These are phyloP conservation scores for Phytophthora cajani DNA, from an alignment of 352 stramenopile species.

Conservation along the genomic window DNA sequence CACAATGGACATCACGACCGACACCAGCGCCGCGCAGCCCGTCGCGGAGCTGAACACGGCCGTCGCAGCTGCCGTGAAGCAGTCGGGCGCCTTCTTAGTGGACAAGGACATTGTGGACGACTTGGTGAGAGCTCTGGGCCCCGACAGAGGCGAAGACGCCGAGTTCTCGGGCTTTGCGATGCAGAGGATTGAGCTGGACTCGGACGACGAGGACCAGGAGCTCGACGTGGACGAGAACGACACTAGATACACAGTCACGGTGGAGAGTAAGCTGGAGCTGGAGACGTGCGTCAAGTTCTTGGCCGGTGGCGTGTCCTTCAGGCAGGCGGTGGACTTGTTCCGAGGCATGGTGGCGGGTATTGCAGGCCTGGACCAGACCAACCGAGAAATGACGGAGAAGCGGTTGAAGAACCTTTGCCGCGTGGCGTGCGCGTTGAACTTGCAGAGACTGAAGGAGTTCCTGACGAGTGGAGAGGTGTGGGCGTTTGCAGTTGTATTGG, in stretches of 20 bases:
- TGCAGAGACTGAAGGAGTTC: constrained; percentile 30
- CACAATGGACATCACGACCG: neutral
- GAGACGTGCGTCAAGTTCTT: constrained; percentile 22
- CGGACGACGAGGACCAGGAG: constrained; percentile 21
- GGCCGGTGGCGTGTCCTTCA: constrained; percentile 25
- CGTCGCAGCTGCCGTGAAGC: neutral
- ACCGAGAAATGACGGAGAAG: constrained; percentile 7
- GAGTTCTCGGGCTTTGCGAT: constrained; percentile 15
- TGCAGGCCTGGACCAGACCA: constrained; percentile 2
- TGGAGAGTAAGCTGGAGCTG: constrained; percentile 24
- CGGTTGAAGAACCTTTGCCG: constrained; percentile 18
- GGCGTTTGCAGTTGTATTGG: constrained; percentile 29
- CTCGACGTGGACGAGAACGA: constrained; percentile 29
- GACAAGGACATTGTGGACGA: constrained; percentile 28
- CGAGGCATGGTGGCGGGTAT: constrained; percentile 18
- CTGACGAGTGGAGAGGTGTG: constrained; percentile 16
- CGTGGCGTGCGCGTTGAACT: constrained; percentile 29
- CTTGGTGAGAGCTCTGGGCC: constrained; percentile 4
- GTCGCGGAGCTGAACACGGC: constrained; percentile 8
- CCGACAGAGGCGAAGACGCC: neutral
- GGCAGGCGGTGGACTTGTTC: constrained; percentile 23
- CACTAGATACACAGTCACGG: constrained; percentile 6
- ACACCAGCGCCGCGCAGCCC: neutral
- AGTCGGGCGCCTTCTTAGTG: constrained; percentile 17
- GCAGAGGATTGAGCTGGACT: constrained; percentile 12